Evolutionary conservation across 345 rosid species (phyloP).

Genomic region (Kandelia obovata): DNA sequence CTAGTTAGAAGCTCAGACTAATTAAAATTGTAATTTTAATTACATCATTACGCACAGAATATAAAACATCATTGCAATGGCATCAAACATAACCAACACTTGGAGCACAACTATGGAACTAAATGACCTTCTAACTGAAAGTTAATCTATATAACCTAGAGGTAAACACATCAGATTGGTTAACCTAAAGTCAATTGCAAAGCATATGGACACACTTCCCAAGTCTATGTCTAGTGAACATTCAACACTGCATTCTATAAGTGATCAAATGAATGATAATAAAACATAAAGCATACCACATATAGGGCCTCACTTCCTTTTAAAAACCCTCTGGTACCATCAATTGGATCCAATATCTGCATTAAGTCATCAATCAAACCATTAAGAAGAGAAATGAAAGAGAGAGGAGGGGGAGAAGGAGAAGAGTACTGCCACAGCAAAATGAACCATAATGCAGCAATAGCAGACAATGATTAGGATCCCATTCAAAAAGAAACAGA

Average conservation of each 20-base stretch:
- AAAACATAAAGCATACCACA: slow-evolving; percentile 50
- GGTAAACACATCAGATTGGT: too few relatives aligned
- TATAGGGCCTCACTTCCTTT: slow-evolving; percentile 71
- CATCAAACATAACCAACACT: too few relatives aligned
- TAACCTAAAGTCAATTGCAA: too few relatives aligned
- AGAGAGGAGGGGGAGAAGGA: background rate
- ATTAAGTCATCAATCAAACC: slow-evolving; percentile 13
- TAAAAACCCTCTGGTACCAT: slow-evolving; percentile 81
- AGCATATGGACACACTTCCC: background rate
- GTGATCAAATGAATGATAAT: background rate
- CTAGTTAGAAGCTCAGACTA: background rate
- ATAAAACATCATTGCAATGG: background rate
- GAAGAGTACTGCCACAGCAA: too few relatives aligned
- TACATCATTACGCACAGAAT: too few relatives aligned
- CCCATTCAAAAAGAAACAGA: too few relatives aligned
- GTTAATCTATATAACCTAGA: too few relatives aligned
- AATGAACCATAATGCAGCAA: too few relatives aligned
- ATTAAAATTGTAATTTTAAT: background rate
- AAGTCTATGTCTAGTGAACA: background rate
- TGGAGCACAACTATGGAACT: too few relatives aligned
- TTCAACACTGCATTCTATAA: too few relatives aligned
- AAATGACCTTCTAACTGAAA: too few relatives aligned
- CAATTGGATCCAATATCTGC: slow-evolving; percentile 89
- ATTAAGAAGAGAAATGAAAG: background rate
- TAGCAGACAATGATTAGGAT: background rate